A percentile compares a stretch with the other conserved stretches of the same genome.
These are phyloP conservation scores for Hordeum pubiflorum DNA, from an alignment of 202 grass and related monocot genomes.

Conservation along the genomic window DNA sequence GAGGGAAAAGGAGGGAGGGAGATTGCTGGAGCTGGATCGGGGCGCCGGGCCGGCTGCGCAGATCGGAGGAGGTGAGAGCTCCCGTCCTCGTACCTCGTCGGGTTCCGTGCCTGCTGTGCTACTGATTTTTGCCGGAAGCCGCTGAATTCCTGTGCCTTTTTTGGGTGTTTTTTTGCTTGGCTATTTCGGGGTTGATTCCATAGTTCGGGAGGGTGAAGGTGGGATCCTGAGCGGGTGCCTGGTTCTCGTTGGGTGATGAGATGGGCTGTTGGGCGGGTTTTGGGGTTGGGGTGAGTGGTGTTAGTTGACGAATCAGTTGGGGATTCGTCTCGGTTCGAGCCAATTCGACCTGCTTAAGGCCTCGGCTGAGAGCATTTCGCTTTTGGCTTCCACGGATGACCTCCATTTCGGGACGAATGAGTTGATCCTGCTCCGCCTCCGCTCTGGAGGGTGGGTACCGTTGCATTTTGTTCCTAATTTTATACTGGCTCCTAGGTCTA, in stretches of 20 bases:
- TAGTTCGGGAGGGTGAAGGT: not conserved
- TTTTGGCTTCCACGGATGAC: not conserved
- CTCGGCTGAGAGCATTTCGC: conserved; percentile 18
- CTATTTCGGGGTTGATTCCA: not conserved
- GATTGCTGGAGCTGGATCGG: conserved; percentile 12
- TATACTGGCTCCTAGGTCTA: not conserved
- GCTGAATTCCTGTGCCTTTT: not conserved
- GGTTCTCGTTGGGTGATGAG: not conserved
- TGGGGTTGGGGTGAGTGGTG: not conserved
- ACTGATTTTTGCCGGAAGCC: not conserved
- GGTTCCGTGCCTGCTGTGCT: not conserved
- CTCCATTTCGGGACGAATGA: conserved; percentile 17
- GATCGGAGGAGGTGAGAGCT: conserved; percentile 48
- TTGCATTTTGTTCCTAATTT: not conserved
- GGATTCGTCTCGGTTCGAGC: not conserved
- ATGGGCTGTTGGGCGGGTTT: not conserved
- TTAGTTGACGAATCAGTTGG: not conserved
- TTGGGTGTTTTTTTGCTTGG: not conserved
- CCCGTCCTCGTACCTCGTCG: not conserved
- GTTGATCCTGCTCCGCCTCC: not conserved
- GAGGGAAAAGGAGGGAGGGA: not conserved
- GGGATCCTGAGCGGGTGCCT: not conserved
- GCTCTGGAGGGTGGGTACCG: not conserved
- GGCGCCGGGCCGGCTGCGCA: not conserved
- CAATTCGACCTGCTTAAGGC: not conserved